These are phyloP conservation scores for Tillandsia leiboldiana DNA, from an alignment of 176 grass and related monocot genomes.

Conservation along the genomic window DNA sequence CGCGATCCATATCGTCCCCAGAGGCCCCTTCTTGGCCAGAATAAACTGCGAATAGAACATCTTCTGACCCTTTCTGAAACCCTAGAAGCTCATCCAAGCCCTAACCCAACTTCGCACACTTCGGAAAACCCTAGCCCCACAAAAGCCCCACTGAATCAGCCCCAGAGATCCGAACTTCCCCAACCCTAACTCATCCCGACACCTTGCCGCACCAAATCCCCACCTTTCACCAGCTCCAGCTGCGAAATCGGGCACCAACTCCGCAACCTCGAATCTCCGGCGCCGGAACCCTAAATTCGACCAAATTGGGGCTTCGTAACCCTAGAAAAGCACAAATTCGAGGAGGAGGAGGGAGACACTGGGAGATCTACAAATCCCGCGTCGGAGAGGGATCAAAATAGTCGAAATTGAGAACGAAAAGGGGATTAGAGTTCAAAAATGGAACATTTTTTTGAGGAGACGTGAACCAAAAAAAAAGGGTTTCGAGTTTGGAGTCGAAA, in stretches of 20 bases:
- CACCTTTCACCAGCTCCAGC: not conserved
- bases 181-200: constrained; percentile 22
- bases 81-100: constrained; percentile 28
- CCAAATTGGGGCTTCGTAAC: not conserved
- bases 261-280: not conserved
- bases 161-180: constrained; percentile 18
- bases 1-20: constrained; percentile 99
- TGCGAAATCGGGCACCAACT: constrained; percentile 5
- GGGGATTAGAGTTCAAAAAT: not conserved
- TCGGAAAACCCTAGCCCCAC: constrained; percentile 1
- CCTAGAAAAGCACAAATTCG: not conserved
- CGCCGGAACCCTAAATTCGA: constrained; percentile 2
- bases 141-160: not conserved
- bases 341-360: not conserved
- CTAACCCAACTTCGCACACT: constrained; percentile 3
- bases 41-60: constrained; percentile 99
- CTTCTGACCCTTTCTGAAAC: constrained; percentile 25
- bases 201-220: not conserved
- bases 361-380: not conserved
- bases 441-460: not conserved
- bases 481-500: not conserved
- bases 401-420: not conserved
- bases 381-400: not conserved
- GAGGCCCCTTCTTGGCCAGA: constrained; percentile 97
- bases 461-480: not conserved